phyloP scores from a whole-genome alignment of 106 monocot genomes.

The Dendrobium officinale region DNA sequence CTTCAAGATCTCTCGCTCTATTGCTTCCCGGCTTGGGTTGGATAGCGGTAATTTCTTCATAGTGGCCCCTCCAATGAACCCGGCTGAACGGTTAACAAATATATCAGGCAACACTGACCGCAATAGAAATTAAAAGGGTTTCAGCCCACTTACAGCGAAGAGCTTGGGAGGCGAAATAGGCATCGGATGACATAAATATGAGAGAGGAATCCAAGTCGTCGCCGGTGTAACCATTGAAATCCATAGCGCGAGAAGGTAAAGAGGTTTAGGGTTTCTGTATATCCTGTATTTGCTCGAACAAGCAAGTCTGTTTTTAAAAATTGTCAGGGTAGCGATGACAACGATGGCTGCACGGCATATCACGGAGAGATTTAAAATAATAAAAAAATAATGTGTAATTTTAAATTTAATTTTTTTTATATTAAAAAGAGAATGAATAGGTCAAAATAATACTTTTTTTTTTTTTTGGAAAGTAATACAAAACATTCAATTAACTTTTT shows the following conservation, averaged over 20 bases:
- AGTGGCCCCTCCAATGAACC: neutral
- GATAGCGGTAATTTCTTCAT: neutral
- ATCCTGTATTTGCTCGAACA: neutral
- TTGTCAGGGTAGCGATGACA: neutral
- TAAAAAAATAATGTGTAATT: neutral
- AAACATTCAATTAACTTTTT: no score
- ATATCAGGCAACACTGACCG: neutral
- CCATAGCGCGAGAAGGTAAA: neutral
- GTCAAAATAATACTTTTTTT: neutral
- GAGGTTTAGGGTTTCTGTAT: neutral
- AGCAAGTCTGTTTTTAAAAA: neutral
- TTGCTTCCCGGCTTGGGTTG: neutral
- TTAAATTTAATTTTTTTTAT: neutral
- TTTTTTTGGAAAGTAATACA: neutral
- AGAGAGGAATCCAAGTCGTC: neutral
- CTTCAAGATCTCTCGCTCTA: constrained; percentile 16
- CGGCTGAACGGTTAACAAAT: neutral
- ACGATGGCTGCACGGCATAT: neutral
- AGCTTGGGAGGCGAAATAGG: neutral
- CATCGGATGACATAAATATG: neutral
- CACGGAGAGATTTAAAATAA: neutral
- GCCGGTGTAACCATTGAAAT: neutral
- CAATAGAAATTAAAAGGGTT: neutral
- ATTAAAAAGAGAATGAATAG: neutral
- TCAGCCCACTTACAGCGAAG: neutral